Evolutionary conservation across 441 rosid species (phyloP).

Genomic region (Erodium trifolium): DNA sequence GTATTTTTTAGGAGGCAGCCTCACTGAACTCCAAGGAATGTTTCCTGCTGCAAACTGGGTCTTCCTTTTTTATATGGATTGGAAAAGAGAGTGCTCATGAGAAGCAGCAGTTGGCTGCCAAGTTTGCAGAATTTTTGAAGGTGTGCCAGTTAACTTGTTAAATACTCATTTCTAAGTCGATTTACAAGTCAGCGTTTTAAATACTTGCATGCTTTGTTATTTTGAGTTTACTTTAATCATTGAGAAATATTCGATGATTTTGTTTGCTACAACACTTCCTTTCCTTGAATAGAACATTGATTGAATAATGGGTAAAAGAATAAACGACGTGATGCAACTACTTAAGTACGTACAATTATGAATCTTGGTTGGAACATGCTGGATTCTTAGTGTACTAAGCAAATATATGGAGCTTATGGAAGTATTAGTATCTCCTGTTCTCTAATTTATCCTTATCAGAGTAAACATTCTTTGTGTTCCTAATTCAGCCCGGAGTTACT

Average conservation of each 20-base stretch:
- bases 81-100: slow-evolving; percentile 87
- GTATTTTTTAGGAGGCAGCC: slow-evolving; percentile 60
- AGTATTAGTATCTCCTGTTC: not conserved
- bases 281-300: too few species aligned
- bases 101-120: slow-evolving; percentile 72
- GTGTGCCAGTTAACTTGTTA: slow-evolving; percentile 22
- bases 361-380: not conserved
- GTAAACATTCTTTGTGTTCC: not conserved
- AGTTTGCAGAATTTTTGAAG: slow-evolving; percentile 85
- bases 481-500: slow-evolving; percentile 70
- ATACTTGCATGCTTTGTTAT: not conserved
- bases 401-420: not conserved
- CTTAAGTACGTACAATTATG: not conserved
- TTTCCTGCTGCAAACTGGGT: slow-evolving; percentile 96
- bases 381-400: not conserved
- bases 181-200: too few species aligned
- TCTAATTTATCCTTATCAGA: slow-evolving; percentile 1
- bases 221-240: too few species aligned
- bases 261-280: too few species aligned
- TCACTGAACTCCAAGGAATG: slow-evolving; percentile 78
- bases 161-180: too few species aligned
- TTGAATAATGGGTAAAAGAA: too few species aligned
- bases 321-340: too few species aligned
- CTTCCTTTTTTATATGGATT: slow-evolving; percentile 81
- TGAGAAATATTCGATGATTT: too few species aligned